phyloP scores from a whole-genome alignment of 495 filamentous ascomycete genomes.

The Tirmania nivea region DNA sequence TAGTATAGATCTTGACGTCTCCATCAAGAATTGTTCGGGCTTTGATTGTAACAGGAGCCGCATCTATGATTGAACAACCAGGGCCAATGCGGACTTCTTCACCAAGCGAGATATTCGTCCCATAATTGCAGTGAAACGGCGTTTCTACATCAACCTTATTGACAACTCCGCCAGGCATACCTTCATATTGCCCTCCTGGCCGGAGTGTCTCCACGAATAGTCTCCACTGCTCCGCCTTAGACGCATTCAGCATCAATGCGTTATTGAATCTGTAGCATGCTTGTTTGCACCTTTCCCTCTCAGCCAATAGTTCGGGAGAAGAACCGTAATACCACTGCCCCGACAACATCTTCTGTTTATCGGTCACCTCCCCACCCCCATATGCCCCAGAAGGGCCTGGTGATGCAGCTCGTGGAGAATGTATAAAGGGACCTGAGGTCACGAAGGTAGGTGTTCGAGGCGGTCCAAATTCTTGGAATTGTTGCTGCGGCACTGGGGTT shows the following conservation, averaged over 20 bases:
- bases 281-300: slow-evolving; percentile 66
- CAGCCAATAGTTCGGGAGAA: slow-evolving; percentile 55
- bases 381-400: slow-evolving; percentile 31
- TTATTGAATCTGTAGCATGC: slow-evolving; percentile 82
- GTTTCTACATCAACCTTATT: slow-evolving; percentile 61
- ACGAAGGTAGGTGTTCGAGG: slow-evolving; percentile 8
- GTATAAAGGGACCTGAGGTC: slow-evolving; percentile 15
- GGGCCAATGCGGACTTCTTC: slow-evolving; percentile 69
- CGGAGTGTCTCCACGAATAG: slow-evolving; percentile 53
- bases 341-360: slow-evolving; percentile 86
- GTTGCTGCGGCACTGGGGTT: slow-evolving; percentile 17
- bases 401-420: slow-evolving; percentile 35
- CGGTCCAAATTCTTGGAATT: slow-evolving; percentile 17
- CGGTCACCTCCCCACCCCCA: slow-evolving; percentile 30
- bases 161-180: slow-evolving; percentile 30
- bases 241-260: slow-evolving; percentile 43
- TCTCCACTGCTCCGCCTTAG: slow-evolving; percentile 54
- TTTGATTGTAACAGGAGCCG: slow-evolving; percentile 50
- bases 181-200: slow-evolving; percentile 16
- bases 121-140: slow-evolving; percentile 87
- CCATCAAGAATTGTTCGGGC: slow-evolving; percentile 63
- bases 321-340: slow-evolving; percentile 64
- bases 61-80: slow-evolving; percentile 74
- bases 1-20: slow-evolving; percentile 67
- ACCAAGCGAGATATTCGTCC: slow-evolving; percentile 79